Base-by-base conservation (phyloP, 495 filamentous ascomycete species). In the Penicillium coffeae region DNA sequence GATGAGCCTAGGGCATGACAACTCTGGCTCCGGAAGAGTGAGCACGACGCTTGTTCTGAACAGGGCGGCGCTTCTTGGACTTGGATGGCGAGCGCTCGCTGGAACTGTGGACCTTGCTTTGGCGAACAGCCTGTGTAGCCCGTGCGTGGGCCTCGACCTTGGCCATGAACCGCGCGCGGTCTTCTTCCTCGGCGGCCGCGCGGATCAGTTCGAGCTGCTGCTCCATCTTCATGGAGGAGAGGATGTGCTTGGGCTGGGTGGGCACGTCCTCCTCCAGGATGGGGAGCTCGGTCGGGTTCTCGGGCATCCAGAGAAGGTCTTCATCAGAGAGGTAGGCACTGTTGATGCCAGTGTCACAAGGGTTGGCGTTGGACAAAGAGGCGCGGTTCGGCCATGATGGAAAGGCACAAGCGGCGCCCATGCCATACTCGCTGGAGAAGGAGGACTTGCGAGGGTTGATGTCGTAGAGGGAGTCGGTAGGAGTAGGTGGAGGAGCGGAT, bases 351-450 rank as follows among this genome's bases (percentile, higher is more conserved):
- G 69, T 68, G 10, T 60, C 54, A 32, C 56, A 57, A 0, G 68
- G 63, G 47, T 68, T 63, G 50, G 56, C 57, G 47, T 55, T 71
- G 40, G 69, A 55, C 5, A 80, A 65, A 2, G 73, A 74, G 0
- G 68, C 62, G 16, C 76, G 54, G 54, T 76, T 74, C 20, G 76
- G 76, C 76, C 76, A 80, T 19, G 73, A 77, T 18, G 76, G 76
- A 46, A 71, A 80, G 8, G 76, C 76, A 53, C 75, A 80, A 16
- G 75, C 66, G 19, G 70, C 69, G 49, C 63, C 71, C 63, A 69
- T 63, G 1, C 62, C 68, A 47, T 66, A 65, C 32, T 64, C 57
- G 36, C 55, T 71, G 22, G 70, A 71, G 60, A 75, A 75, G 16
- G 70, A 74, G 12, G 68, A 70, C 47, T 75, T 75, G 64, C 70